phyloP scores from a whole-genome alignment of 2,329 filamentous ascomycete species.

The Ascochyta lentis region DNA sequence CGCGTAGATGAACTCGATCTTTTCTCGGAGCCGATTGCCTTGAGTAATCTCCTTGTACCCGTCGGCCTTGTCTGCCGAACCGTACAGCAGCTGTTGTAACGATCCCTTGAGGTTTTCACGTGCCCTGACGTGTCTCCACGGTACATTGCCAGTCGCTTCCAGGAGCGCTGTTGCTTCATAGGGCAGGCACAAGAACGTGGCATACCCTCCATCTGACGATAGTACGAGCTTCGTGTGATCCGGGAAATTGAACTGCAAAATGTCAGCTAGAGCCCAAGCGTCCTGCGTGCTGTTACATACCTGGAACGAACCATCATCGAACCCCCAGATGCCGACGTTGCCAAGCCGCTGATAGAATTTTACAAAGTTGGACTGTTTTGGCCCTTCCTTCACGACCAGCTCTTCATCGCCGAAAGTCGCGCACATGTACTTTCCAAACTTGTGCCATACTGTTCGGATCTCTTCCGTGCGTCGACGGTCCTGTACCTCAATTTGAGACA shows the following conservation, averaged over 20 bases:
- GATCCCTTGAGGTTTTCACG: slow-evolving; percentile 75
- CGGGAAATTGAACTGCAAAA: slow-evolving; percentile 78
- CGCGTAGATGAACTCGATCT: slow-evolving; percentile 74
- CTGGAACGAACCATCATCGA: slow-evolving; percentile 79
- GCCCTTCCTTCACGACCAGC: slow-evolving; percentile 57
- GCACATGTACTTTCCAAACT: slow-evolving; percentile 74
- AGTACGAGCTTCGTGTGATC: slow-evolving; percentile 87
- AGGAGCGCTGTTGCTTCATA: slow-evolving; percentile 73
- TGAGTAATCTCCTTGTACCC: slow-evolving; percentile 63
- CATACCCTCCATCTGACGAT: slow-evolving; percentile 74
- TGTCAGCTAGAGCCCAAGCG: neutral
- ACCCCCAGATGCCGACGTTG: slow-evolving; percentile 82
- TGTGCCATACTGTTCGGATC: slow-evolving; percentile 68
- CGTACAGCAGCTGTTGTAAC: slow-evolving; percentile 74
- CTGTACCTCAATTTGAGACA: slow-evolving; percentile 66
- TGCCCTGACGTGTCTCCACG: slow-evolving; percentile 72
- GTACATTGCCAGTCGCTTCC: slow-evolving; percentile 63
- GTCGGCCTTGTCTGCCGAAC: slow-evolving; percentile 57
- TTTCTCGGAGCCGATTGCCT: slow-evolving; percentile 75
- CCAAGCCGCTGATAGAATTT: slow-evolving; percentile 84
- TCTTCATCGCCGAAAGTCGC: slow-evolving; percentile 52
- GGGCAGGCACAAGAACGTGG: slow-evolving; percentile 79
- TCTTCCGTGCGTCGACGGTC: slow-evolving; percentile 65
- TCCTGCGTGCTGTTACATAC: slow-evolving; percentile 51
- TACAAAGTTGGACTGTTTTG: slow-evolving; percentile 62